These are phyloP conservation scores for Fusarium albidum DNA, from an alignment of 2,329 filamentous ascomycete species.

Conservation along the genomic window DNA sequence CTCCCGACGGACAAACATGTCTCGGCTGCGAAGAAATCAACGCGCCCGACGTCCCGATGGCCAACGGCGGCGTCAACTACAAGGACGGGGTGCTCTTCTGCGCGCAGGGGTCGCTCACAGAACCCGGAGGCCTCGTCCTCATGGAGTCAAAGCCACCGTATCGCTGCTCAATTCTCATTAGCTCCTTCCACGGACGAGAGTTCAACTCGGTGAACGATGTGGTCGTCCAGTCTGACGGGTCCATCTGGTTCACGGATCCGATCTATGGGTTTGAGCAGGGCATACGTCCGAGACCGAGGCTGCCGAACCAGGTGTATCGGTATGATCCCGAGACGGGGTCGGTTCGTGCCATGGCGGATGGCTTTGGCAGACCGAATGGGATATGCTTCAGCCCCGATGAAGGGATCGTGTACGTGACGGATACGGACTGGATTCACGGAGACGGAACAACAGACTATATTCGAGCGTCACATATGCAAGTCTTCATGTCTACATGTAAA, in stretches of 20 bases:
- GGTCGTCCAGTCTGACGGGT: slow-evolving; percentile 51
- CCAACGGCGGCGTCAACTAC: slow-evolving; percentile 60
- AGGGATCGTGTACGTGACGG: slow-evolving; percentile 54
- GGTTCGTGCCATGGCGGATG: slow-evolving; percentile 55
- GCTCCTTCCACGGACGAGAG: slow-evolving; percentile 51
- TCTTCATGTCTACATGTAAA: too few species aligned
- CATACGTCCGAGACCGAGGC: slow-evolving; percentile 51
- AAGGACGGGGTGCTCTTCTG: slow-evolving; percentile 50
- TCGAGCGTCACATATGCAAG: slow-evolving; percentile 40
- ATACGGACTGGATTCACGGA: slow-evolving; percentile 48
- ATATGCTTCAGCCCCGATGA: slow-evolving; percentile 56
- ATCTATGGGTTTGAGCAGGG: slow-evolving; percentile 57
- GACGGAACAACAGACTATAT: slow-evolving; percentile 43
- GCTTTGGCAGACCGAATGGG: slow-evolving; percentile 56
- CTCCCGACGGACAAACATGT: slow-evolving; percentile 9
- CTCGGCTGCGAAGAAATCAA: slow-evolving; percentile 45
- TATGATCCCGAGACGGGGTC: slow-evolving; percentile 50
- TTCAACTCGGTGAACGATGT: slow-evolving; percentile 62
- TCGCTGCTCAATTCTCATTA: slow-evolving; percentile 41
- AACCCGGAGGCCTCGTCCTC: slow-evolving; percentile 40
- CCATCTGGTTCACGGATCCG: slow-evolving; percentile 61
- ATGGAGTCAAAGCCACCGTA: slow-evolving; percentile 47
- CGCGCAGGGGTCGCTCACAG: slow-evolving; percentile 46
- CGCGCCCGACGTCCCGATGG: slow-evolving; percentile 49
- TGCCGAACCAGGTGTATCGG: slow-evolving; percentile 59